Evolutionary conservation across 1,284 basidiomycete genomes (phyloP).

Genomic region (Mycosarcoma mackinlayi): DNA sequence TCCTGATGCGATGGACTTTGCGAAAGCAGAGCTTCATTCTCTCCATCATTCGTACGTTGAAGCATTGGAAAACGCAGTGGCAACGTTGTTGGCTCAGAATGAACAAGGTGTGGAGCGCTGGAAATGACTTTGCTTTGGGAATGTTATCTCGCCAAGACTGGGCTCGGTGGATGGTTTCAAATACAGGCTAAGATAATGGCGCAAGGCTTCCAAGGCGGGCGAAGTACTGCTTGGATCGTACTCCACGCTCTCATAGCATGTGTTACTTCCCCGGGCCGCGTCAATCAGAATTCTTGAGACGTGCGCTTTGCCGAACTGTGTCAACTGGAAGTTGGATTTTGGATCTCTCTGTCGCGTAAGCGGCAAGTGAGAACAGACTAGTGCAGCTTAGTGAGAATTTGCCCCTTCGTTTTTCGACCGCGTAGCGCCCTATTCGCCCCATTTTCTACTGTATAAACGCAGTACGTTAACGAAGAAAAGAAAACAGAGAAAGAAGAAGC

Average conservation of each 20-base stretch:
- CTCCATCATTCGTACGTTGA: slow-evolving; percentile 4
- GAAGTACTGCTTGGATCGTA: slow-evolving; percentile 2
- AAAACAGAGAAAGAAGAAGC: no score
- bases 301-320: slow-evolving; percentile 3
- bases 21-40: slow-evolving; percentile 2
- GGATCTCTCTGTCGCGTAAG: slow-evolving; percentile 1
- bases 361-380: slow-evolving; percentile 2
- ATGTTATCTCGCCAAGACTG: slow-evolving; percentile 1
- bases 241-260: slow-evolving; percentile 4
- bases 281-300: neutral
- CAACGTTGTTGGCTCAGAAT: slow-evolving; percentile 1
- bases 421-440: no score
- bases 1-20: slow-evolving; percentile 1
- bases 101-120: slow-evolving; percentile 2
- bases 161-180: slow-evolving; percentile 4
- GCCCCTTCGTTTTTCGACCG: no score
- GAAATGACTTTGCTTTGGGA: slow-evolving; percentile 2
- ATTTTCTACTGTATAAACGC: no score
- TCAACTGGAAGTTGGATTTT: neutral
- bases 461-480: no score
- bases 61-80: slow-evolving; percentile 2
- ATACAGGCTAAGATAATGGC: slow-evolving; percentile 1
- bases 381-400: neutral
- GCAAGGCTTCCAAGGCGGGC: slow-evolving; percentile 2
- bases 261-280: neutral